These are phyloP conservation scores for Candida suzukii DNA, from an alignment of 805 yeast species.

Conservation along the genomic window DNA sequence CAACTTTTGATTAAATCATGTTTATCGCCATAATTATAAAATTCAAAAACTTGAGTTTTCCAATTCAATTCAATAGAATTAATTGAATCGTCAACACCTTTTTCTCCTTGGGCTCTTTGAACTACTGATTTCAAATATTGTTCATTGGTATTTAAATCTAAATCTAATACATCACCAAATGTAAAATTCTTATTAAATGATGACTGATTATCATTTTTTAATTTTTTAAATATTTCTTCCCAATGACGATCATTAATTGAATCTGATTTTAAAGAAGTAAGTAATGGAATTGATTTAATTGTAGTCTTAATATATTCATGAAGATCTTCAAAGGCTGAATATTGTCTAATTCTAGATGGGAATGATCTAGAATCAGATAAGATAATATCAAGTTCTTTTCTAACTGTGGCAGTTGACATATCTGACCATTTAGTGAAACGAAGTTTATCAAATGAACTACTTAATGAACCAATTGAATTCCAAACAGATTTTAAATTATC, in stretches of 20 bases:
- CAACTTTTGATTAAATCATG: slow-evolving; percentile 60
- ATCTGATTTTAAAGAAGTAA: slow-evolving; percentile 46
- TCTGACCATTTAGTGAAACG: slow-evolving; percentile 41
- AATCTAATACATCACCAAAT: slow-evolving; percentile 55
- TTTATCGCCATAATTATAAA: slow-evolving; percentile 44
- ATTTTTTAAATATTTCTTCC: slow-evolving; percentile 35
- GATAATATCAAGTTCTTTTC: slow-evolving; percentile 44
- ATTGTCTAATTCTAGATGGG: slow-evolving; percentile 56
- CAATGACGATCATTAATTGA: slow-evolving; percentile 64
- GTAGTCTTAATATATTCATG: slow-evolving; percentile 36
- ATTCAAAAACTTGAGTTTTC: slow-evolving; percentile 44
- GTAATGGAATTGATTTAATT: slow-evolving; percentile 28
- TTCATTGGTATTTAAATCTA: slow-evolving; percentile 43
- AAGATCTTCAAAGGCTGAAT: slow-evolving; percentile 60
- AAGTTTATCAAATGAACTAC: slow-evolving; percentile 37
- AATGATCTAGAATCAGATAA: slow-evolving; percentile 37
- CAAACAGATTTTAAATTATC: slow-evolving; percentile 54
- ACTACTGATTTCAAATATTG: slow-evolving; percentile 39
- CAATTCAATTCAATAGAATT: slow-evolving; percentile 46
- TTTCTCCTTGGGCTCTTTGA: slow-evolving; percentile 67
- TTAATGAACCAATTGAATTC: slow-evolving; percentile 48
- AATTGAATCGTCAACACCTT: slow-evolving; percentile 53
- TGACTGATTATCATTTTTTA: slow-evolving; percentile 9
- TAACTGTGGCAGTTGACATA: slow-evolving; percentile 36
- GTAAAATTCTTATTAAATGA: slow-evolving; percentile 2